Evolutionary conservation across 2,329 filamentous ascomycete species (phyloP).

Genomic region (Chaetomiaceae sp.): DNA sequence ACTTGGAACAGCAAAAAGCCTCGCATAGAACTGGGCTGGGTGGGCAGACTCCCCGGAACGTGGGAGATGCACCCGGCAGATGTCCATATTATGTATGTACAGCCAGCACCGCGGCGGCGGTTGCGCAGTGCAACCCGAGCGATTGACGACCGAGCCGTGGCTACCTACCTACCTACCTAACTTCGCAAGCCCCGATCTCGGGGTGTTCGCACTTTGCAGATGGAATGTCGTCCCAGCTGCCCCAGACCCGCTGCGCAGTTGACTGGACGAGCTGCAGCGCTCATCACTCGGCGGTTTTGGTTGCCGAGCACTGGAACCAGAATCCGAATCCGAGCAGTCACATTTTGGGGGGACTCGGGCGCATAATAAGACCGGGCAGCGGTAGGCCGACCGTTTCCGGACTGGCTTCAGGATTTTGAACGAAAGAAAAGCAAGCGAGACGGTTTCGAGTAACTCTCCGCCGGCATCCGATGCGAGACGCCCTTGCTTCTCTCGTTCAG

Average conservation of each 20-base stretch:
- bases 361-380: background rate
- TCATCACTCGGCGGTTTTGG: no score
- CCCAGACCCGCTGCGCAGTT: no score
- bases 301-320: no score
- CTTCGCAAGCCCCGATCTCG: no score
- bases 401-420: background rate
- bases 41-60: background rate
- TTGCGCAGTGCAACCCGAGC: background rate
- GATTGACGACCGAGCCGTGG: background rate
- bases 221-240: no score
- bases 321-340: background rate
- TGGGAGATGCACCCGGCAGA: background rate
- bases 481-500: background rate
- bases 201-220: no score
- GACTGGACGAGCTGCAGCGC: no score
- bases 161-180: no score
- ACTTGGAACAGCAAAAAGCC: background rate
- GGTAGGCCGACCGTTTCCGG: background rate
- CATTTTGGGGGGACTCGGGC: background rate
- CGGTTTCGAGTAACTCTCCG: background rate
- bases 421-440: conserved; percentile 1
- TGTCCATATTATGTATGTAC: background rate
- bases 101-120: background rate
- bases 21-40: background rate
- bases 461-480: background rate